phyloP scores from a whole-genome alignment of 108 stramenopile species.

The Asterionellopsis glacialis region DNA sequence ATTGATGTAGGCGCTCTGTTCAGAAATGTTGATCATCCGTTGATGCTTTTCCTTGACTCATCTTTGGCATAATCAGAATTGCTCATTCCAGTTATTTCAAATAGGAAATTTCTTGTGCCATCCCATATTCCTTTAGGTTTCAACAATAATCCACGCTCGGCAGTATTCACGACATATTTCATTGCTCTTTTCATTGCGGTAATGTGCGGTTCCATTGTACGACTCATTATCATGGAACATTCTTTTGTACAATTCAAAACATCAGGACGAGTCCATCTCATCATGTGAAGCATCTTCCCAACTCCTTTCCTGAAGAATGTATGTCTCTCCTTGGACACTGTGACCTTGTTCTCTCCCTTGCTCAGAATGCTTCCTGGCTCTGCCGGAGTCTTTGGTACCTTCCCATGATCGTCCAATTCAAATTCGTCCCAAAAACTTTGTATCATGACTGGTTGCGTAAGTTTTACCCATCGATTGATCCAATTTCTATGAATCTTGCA shows the following conservation, averaged over 20 bases:
- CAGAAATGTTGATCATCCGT: not conserved
- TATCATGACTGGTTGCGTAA: slow-evolving; percentile 42
- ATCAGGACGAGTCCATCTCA: not conserved
- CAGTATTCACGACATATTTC: slow-evolving; percentile 12
- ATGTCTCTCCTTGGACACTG: not conserved
- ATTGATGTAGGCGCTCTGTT: slow-evolving; percentile 12
- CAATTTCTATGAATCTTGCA: slow-evolving; percentile 20
- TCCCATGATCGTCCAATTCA: slow-evolving; percentile 4
- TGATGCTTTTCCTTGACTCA: not conserved
- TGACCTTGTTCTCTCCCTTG: not conserved
- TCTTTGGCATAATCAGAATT: not conserved
- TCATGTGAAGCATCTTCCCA: slow-evolving; percentile 1
- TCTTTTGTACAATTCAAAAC: not conserved
- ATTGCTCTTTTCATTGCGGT: slow-evolving; percentile 12
- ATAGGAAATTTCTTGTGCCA: slow-evolving; percentile 11
- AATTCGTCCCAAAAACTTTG: slow-evolving; percentile 31
- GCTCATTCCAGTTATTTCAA: not conserved
- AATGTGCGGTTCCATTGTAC: not conserved
- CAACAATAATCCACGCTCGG: slow-evolving; percentile 11
- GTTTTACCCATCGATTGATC: slow-evolving; percentile 1
- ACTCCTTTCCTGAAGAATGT: slow-evolving; percentile 3
- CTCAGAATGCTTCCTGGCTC: slow-evolving; percentile 5
- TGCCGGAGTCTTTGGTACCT: not conserved
- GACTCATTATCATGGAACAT: not conserved
- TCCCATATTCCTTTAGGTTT: slow-evolving; percentile 18